Evolutionary conservation across 257 asterid species (phyloP).

Genomic region (Solanum chilense): DNA sequence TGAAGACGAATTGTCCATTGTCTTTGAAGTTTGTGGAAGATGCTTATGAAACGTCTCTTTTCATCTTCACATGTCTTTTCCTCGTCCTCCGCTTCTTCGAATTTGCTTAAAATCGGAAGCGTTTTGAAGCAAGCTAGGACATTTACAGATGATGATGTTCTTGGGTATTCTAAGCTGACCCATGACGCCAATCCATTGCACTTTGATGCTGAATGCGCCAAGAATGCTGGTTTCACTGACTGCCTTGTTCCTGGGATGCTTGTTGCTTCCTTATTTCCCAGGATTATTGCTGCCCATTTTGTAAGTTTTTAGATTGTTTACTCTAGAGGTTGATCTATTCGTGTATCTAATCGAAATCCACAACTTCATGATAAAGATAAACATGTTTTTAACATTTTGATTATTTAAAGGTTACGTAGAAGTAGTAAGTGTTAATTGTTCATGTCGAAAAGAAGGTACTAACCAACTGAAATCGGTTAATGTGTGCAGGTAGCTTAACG

Average conservation of each 20-base stretch:
- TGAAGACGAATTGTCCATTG: not conserved
- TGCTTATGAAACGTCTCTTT: constrained; percentile 11
- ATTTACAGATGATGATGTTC: constrained; percentile 37
- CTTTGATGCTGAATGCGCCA: constrained; percentile 46
- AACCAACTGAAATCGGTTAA: not conserved
- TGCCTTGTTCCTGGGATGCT: constrained; percentile 67
- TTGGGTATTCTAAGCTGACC: constrained; percentile 54
- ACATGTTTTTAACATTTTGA: too few species aligned
- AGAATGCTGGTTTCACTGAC: constrained; percentile 44
- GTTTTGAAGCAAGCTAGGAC: constrained; percentile 40
- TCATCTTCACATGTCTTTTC: constrained; percentile 13
- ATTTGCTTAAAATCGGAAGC: constrained; percentile 35
- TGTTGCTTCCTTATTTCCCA: constrained; percentile 75
- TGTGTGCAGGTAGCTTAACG: not conserved
- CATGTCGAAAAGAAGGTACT: not conserved
- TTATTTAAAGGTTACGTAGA: too few species aligned
- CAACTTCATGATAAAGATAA: not conserved
- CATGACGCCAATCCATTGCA: constrained; percentile 69
- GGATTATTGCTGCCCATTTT: constrained; percentile 65
- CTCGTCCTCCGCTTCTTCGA: constrained; percentile 6
- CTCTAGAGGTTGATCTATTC: not conserved
- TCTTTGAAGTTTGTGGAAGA: not conserved
- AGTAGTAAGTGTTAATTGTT: too few species aligned
- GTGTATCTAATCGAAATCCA: not conserved
- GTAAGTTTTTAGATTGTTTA: constrained; percentile 21